A percentile compares a stretch with the other conserved stretches of the same genome.
These are phyloP conservation scores for Elsinoe ampelina DNA, from an alignment of 2,329 filamentous ascomycete species.

Conservation along the genomic window DNA sequence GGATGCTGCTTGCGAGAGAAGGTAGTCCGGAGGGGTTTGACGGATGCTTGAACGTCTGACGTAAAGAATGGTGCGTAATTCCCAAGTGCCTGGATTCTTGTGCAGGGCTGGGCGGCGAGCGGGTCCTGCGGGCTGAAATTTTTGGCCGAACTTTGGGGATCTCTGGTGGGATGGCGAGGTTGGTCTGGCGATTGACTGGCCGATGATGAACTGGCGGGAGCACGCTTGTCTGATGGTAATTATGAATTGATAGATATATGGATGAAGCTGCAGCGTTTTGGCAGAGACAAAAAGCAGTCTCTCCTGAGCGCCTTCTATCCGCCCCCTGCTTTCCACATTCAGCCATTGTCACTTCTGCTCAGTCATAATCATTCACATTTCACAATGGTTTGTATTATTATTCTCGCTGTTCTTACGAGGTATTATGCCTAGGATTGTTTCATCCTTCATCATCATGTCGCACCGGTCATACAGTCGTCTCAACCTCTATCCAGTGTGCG, in stretches of 20 bases:
- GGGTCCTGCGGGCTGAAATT: conserved; percentile 4
- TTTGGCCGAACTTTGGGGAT: conserved; percentile 1
- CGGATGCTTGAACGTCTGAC: conserved; percentile 1
- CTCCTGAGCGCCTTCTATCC: conserved; percentile 1
- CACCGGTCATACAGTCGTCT: not conserved
- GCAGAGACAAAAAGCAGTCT: too few relatives aligned
- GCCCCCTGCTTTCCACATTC: not conserved
- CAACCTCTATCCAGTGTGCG: not conserved
- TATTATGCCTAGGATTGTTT: not conserved
- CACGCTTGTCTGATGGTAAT: too few relatives aligned
- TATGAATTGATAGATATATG: too few relatives aligned
- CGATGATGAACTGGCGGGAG: not conserved
- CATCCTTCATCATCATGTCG: not conserved
- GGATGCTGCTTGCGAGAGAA: not conserved
- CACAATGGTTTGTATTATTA: not conserved
- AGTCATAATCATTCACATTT: not conserved
- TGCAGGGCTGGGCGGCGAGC: not conserved
- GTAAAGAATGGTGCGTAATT: conserved; percentile 9
- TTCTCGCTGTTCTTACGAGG: not conserved
- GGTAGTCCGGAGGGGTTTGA: not conserved
- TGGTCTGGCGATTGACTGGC: not conserved
- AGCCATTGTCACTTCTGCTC: not conserved
- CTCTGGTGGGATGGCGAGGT: too few relatives aligned
- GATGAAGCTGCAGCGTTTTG: not conserved
- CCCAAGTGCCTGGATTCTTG: not conserved